Conservation (phyloP, 371 early-diverging fungal genomes). For the Mucor plumbeus region DNA sequence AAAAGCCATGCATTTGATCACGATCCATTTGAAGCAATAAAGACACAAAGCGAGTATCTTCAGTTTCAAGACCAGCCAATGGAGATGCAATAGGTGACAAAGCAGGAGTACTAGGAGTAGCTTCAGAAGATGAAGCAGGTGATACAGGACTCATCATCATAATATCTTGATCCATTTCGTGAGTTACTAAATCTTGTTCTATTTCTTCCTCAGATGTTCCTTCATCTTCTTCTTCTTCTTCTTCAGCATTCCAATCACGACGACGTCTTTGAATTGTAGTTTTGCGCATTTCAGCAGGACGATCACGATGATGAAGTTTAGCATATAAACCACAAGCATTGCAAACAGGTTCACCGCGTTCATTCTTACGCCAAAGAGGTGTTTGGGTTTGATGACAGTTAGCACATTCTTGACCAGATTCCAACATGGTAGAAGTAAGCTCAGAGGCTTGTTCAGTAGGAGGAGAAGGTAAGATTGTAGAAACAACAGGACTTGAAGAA, state of each 20-base stretch:
- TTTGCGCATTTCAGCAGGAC: slow-evolving; percentile 38
- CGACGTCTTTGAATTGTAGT: slow-evolving; percentile 39
- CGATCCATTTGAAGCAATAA: slow-evolving; percentile 54
- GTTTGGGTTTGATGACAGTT: slow-evolving; percentile 89
- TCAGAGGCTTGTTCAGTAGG: slow-evolving; percentile 9
- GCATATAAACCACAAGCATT: slow-evolving; percentile 91
- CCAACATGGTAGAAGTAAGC: not conserved
- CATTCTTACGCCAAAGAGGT: slow-evolving; percentile 90
- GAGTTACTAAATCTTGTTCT: not conserved
- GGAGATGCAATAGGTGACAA: slow-evolving; percentile 13
- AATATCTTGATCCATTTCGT: not conserved
- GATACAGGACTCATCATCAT: not conserved
- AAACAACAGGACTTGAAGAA: slow-evolving; percentile 3
- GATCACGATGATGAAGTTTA: slow-evolving; percentile 38
- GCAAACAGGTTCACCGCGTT: slow-evolving; percentile 83
- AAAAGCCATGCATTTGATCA: slow-evolving; percentile 58
- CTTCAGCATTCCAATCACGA: slow-evolving; percentile 33
- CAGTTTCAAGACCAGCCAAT: slow-evolving; percentile 29
- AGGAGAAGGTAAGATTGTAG: slow-evolving; percentile 15
- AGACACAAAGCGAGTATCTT: slow-evolving; percentile 50
- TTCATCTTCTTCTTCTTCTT: slow-evolving; percentile 5
- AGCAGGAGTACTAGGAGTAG: not conserved
- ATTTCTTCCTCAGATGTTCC: slow-evolving; percentile 6
- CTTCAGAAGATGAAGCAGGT: not conserved
- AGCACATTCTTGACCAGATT: slow-evolving; percentile 57